Evolutionary conservation across 768 basidiomycete genomes (phyloP).

Genomic region (Trametes cubensis): DNA sequence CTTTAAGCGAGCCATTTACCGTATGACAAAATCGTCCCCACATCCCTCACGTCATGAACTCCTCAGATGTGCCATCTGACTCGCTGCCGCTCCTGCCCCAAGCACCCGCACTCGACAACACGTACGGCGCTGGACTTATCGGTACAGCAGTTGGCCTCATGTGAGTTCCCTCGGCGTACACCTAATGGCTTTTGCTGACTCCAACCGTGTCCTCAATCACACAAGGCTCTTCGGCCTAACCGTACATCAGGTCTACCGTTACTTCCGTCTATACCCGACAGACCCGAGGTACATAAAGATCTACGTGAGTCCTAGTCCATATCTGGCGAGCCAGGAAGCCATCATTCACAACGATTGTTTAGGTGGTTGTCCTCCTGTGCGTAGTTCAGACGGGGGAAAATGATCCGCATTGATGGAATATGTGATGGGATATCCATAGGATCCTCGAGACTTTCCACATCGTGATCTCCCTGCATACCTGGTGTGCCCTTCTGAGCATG

Average conservation of each 20-base stretch:
- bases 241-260: slow-evolving; percentile 6
- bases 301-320: neutral
- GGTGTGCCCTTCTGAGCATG: neutral
- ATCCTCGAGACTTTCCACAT: neutral
- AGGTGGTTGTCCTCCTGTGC: neutral
- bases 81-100: neutral
- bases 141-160: neutral
- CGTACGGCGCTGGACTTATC: neutral
- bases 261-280: slow-evolving; percentile 4
- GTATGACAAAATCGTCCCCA: too few species aligned
- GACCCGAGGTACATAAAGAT: neutral
- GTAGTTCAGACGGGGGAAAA: too few species aligned
- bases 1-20: too few species aligned
- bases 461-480: neutral
- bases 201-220: too few species aligned
- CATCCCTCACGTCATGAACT: neutral
- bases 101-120: neutral
- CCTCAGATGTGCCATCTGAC: neutral
- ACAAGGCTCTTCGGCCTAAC: slow-evolving; percentile 5
- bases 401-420: too few species aligned
- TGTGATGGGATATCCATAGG: neutral
- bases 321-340: too few species aligned
- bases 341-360: neutral
- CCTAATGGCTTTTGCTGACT: too few species aligned
- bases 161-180: neutral